Percentiles rank a stretch among this genome's conserved stretches.
phyloP scores from a whole-genome alignment of 2,329 filamentous ascomycete genomes.

The Cercospora sp. region DNA sequence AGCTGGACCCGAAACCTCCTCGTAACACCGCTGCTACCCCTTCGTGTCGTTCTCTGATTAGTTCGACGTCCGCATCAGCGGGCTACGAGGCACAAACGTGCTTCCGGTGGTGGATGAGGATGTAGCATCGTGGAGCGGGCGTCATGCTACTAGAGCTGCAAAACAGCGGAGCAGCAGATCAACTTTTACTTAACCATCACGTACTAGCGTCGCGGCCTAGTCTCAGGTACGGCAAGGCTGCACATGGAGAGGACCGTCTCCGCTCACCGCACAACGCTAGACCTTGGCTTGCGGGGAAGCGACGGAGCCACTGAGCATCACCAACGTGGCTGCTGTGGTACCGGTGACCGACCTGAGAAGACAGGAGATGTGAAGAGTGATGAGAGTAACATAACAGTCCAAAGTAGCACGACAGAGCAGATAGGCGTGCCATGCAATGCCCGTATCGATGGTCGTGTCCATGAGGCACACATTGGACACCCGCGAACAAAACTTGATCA shows the following conservation, averaged over 20 bases:
- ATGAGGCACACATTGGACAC: no score
- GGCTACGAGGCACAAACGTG: conserved; percentile 1
- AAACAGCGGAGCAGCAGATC: conserved; percentile 7
- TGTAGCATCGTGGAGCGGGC: conserved; percentile 8
- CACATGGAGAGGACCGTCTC: conserved; percentile 16
- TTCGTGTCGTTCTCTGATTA: conserved; percentile 8
- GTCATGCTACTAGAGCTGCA: conserved; percentile 8
- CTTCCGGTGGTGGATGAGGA: conserved; percentile 5
- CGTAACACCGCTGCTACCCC: conserved; percentile 1
- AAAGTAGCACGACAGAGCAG: neutral
- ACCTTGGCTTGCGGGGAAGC: conserved; percentile 16
- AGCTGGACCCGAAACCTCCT: neutral
- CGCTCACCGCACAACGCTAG: conserved; percentile 14
- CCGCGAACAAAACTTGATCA: neutral
- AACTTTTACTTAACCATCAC: conserved; percentile 23
- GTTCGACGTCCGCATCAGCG: neutral
- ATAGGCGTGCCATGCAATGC: neutral
- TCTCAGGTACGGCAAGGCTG: conserved; percentile 18
- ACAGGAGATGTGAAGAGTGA: neutral
- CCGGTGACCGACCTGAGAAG: neutral
- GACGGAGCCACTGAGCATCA: neutral
- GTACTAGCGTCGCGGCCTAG: conserved; percentile 17
- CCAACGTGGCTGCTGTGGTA: conserved; percentile 1
- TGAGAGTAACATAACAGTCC: neutral
- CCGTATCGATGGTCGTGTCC: neutral